These are phyloP conservation scores for Mrakia gelida DNA, from an alignment of 768 basidiomycete species.

Conservation along the genomic window DNA sequence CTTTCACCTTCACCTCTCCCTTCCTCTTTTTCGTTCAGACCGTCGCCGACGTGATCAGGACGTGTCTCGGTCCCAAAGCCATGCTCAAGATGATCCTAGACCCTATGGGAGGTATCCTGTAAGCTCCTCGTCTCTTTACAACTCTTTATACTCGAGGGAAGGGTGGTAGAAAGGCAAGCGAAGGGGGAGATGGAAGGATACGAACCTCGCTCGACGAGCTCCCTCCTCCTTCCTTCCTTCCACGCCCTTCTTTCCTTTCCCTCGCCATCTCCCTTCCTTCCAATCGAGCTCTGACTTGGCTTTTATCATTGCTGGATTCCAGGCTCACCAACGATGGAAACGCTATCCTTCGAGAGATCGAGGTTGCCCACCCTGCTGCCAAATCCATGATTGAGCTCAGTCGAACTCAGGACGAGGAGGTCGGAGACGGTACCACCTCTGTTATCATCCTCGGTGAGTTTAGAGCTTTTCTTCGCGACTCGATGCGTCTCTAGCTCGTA, in stretches of 20 bases:
- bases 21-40: constrained; percentile 54
- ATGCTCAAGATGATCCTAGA: constrained; percentile 99
- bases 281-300: no score
- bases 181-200: constrained; percentile 2
- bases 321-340: constrained; percentile 99
- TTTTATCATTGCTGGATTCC: not conserved
- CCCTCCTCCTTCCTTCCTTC: constrained; percentile 15
- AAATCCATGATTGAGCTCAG: constrained; percentile 99
- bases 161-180: not conserved
- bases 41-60: constrained; percentile 95
- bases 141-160: not conserved
- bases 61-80: constrained; percentile 93
- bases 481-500: not conserved
- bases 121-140: no score
- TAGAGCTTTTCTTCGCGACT: not conserved
- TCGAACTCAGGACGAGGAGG: constrained; percentile 96
- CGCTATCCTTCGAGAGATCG: constrained; percentile 95
- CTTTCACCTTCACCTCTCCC: not conserved
- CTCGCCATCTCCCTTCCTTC: no score
- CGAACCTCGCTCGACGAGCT: not conserved
- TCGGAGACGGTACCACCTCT: constrained; percentile 96
- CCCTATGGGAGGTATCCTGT: constrained; percentile 99
- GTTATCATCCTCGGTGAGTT: constrained; percentile 89
- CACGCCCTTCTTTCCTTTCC: not conserved
- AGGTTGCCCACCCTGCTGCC: constrained; percentile 96